phyloP scores from a whole-genome alignment of 306 rosid species.

The Trifolium dubium region DNA sequence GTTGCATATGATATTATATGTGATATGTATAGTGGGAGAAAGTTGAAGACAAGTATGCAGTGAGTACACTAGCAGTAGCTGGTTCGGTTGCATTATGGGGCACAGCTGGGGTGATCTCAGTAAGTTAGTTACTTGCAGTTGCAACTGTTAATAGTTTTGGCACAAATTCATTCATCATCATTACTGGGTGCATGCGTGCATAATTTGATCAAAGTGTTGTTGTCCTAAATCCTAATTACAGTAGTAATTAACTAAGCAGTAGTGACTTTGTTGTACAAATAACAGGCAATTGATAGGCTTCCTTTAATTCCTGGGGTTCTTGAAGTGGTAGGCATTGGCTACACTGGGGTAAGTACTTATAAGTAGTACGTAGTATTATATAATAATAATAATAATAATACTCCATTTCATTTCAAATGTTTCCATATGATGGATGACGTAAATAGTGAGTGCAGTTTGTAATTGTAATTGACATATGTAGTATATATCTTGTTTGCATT shows the following conservation, averaged over 20 bases:
- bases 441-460: too few relatives aligned
- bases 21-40: conserved; percentile 69
- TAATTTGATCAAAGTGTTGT: too few relatives aligned
- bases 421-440: too few relatives aligned
- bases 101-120: conserved; percentile 74
- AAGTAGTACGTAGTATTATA: too few relatives aligned
- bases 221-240: too few relatives aligned
- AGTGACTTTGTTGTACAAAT: neutral
- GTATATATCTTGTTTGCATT: conserved; percentile 44
- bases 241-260: too few relatives aligned
- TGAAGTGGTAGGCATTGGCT: conserved; percentile 94
- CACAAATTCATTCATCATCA: too few relatives aligned
- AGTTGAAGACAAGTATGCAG: conserved; percentile 95
- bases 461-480: too few relatives aligned
- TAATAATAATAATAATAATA: neutral
- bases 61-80: conserved; percentile 73
- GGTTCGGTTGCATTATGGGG: conserved; percentile 74
- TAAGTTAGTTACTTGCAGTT: conserved; percentile 36
- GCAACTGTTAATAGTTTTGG: too few relatives aligned
- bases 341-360: conserved; percentile 64
- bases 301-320: conserved; percentile 88
- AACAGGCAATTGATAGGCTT: conserved; percentile 95
- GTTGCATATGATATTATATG: neutral
- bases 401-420: too few relatives aligned
- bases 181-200: too few relatives aligned